A percentile compares a stretch with the other conserved stretches of the same genome.
phyloP scores from a whole-genome alignment of 148 eudicot genomes.

The Arbutus unedo region DNA sequence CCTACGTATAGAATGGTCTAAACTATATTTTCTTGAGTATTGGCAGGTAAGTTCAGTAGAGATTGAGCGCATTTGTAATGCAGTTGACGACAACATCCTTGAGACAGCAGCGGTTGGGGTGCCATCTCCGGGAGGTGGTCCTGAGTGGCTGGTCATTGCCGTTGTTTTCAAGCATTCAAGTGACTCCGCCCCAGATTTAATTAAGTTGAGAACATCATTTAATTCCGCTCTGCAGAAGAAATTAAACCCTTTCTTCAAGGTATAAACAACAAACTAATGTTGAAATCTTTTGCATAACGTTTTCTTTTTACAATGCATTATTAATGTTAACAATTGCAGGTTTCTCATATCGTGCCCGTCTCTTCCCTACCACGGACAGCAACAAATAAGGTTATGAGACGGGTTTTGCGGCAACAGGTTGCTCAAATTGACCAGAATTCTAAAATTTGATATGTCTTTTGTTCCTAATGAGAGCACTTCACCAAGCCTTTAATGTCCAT shows the following conservation, averaged over 20 bases:
- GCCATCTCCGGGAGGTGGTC: conserved; percentile 82
- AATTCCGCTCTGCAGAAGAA: conserved; percentile 76
- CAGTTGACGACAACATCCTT: conserved; percentile 48
- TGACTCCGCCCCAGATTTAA: conserved; percentile 33
- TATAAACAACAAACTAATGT: conserved; percentile 14
- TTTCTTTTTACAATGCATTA: neutral
- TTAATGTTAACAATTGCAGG: conserved; percentile 44
- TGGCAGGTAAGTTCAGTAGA: conserved; percentile 89
- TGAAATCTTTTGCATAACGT: neutral
- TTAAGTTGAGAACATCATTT: conserved; percentile 48
- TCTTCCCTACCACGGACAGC: conserved; percentile 91
- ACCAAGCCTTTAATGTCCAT: neutral
- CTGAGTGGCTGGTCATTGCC: conserved; percentile 74
- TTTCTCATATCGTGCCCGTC: conserved; percentile 44
- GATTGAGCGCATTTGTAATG: conserved; percentile 83
- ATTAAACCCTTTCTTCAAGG: conserved; percentile 88
- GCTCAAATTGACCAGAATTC: conserved; percentile 35
- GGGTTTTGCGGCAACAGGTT: conserved; percentile 77
- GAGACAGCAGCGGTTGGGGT: conserved; percentile 96
- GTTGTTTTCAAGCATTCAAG: conserved; percentile 60
- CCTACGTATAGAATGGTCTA: neutral
- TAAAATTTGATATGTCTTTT: conserved; percentile 34
- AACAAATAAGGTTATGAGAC: conserved; percentile 91
- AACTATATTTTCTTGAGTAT: neutral
- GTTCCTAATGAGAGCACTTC: neutral